phyloP scores from a whole-genome alignment of 352 stramenopile species.

The Phytopythium chamaehyphon region DNA sequence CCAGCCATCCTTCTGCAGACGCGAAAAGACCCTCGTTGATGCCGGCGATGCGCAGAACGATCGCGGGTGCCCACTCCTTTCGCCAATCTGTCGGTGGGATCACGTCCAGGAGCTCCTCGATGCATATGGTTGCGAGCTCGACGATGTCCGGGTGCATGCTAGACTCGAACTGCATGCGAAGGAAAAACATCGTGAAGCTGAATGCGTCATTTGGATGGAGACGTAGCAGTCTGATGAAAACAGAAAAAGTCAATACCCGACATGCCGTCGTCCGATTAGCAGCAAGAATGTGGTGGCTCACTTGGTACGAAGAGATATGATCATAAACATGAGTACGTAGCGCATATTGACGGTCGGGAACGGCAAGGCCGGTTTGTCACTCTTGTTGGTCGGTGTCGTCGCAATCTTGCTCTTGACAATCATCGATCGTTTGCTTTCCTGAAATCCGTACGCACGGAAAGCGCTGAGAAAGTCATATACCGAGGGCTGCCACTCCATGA shows the following conservation, averaged over 20 bases:
- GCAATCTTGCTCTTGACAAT: slow-evolving; percentile 74
- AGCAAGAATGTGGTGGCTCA: slow-evolving; percentile 10
- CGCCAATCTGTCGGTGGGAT: slow-evolving; percentile 69
- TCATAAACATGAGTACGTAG: slow-evolving; percentile 68
- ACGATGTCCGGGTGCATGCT: slow-evolving; percentile 73
- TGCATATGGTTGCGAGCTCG: slow-evolving; percentile 69
- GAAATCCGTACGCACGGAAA: slow-evolving; percentile 76
- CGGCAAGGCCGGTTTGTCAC: slow-evolving; percentile 20
- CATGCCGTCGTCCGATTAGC: background rate
- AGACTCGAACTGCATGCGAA: slow-evolving; percentile 82
- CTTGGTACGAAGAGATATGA: slow-evolving; percentile 68
- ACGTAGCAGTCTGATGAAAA: slow-evolving; percentile 27
- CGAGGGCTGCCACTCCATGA: slow-evolving; percentile 66
- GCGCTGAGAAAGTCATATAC: slow-evolving; percentile 76
- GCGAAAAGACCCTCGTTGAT: slow-evolving; percentile 76
- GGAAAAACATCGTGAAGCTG: slow-evolving; percentile 84
- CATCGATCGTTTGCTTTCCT: slow-evolving; percentile 83
- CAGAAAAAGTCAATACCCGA: slow-evolving; percentile 1
- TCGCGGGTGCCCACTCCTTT: slow-evolving; percentile 65
- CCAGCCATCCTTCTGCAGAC: slow-evolving; percentile 68
- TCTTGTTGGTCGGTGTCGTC: slow-evolving; percentile 19
- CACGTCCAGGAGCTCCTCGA: slow-evolving; percentile 75
- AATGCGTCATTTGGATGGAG: slow-evolving; percentile 76
- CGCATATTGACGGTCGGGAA: slow-evolving; percentile 84
- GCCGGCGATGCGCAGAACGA: slow-evolving; percentile 76